Conservation (phyloP, 2,329 filamentous ascomycete species). For the Xylaria sp. region DNA sequence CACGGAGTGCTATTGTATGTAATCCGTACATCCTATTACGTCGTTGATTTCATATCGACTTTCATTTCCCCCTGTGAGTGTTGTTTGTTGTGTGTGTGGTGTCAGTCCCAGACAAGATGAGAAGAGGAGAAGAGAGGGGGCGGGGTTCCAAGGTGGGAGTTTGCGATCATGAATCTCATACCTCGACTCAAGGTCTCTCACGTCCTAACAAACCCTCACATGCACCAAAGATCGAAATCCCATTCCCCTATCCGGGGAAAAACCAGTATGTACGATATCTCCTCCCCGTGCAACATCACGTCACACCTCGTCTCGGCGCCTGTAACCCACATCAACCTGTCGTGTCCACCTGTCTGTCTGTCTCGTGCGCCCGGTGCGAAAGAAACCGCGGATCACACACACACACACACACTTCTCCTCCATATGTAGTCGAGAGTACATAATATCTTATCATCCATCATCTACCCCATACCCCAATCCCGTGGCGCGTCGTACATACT, state of each 20-base stretch:
- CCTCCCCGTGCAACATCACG: slow-evolving; percentile 6
- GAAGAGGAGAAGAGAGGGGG: neutral
- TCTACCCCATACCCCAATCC: neutral
- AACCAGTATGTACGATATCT: neutral
- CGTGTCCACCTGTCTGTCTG: slow-evolving; percentile 7
- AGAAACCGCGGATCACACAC: too few species aligned
- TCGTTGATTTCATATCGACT: too few species aligned
- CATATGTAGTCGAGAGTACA: too few species aligned
- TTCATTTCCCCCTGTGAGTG: neutral
- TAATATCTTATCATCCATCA: too few species aligned
- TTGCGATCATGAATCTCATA: neutral
- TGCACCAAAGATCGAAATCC: too few species aligned
- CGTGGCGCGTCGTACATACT: slow-evolving; percentile 3
- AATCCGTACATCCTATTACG: too few species aligned
- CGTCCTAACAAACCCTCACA: too few species aligned
- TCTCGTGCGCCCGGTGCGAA: neutral
- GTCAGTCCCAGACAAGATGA: too few species aligned
- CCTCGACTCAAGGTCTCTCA: too few species aligned
- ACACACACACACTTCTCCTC: too few species aligned
- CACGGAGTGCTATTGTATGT: neutral
- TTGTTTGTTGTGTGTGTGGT: neutral
- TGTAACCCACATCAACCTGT: neutral
- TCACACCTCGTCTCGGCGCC: slow-evolving; percentile 3
- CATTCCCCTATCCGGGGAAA: too few species aligned
- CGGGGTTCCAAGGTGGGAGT: neutral